Conservation (phyloP, 192 early-diverging fungal genomes). For the Phlyctochytrium planicorne region DNA sequence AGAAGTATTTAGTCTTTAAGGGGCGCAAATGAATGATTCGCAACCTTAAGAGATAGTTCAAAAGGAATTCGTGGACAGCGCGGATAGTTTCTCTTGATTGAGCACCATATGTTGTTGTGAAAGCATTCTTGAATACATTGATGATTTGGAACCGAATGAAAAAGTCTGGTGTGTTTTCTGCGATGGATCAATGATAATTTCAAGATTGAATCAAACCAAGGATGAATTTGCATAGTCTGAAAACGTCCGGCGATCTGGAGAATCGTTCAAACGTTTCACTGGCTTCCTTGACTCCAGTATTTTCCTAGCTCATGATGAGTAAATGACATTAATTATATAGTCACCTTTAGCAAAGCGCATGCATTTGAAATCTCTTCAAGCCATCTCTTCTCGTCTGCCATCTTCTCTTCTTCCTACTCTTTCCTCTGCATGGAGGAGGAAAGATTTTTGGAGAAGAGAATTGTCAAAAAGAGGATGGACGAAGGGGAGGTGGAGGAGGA, state of each 20-base stretch:
- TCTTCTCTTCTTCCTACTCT: too few species aligned
- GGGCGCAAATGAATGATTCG: too few species aligned
- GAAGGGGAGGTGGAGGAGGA: slow-evolving; percentile 31
- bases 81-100: background rate
- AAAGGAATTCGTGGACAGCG: slow-evolving; percentile 13
- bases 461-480: background rate
- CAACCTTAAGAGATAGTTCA: slow-evolving; percentile 10
- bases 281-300: too few species aligned
- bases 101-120: slow-evolving; percentile 13
- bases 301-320: too few species aligned
- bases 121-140: slow-evolving; percentile 23
- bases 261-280: background rate
- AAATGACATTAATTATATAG: too few species aligned
- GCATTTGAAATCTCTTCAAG: background rate
- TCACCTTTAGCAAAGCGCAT: too few species aligned
- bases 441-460: background rate
- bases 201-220: background rate
- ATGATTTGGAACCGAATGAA: slow-evolving; percentile 17
- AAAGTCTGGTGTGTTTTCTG: slow-evolving; percentile 14
- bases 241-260: background rate
- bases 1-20: too few species aligned
- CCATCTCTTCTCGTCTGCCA: too few species aligned
- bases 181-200: too few species aligned
- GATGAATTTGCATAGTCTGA: background rate
- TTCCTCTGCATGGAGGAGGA: too few species aligned